Evolutionary conservation across 2,329 filamentous ascomycete species (phyloP).

Genomic region (Xylaria sp.): DNA sequence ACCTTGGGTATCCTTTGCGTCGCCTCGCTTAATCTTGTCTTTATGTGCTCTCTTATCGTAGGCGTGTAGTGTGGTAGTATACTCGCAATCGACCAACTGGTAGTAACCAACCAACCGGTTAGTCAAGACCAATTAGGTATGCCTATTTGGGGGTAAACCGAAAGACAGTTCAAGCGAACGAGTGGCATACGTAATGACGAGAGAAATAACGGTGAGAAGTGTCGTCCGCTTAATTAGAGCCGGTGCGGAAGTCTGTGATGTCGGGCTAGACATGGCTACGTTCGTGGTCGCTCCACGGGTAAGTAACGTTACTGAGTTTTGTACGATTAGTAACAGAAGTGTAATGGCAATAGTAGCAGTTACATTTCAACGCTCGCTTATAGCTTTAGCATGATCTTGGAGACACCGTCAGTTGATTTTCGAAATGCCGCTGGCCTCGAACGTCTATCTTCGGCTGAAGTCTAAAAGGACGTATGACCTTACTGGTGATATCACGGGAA

Average conservation of each 20-base stretch:
- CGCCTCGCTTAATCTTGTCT: slow-evolving; percentile 47
- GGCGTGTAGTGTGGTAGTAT: slow-evolving; percentile 52
- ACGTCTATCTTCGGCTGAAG: not conserved
- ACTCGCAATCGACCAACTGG: slow-evolving; percentile 53
- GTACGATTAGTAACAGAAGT: not conserved
- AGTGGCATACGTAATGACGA: slow-evolving; percentile 47
- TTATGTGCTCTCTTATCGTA: slow-evolving; percentile 47
- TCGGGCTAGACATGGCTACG: slow-evolving; percentile 11
- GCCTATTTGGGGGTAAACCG: not conserved
- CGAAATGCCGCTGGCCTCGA: not conserved
- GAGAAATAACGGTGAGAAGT: slow-evolving; percentile 43
- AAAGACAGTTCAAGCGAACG: not conserved
- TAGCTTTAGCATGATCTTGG: slow-evolving; percentile 2
- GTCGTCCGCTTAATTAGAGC: slow-evolving; percentile 45
- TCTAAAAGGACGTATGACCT: not conserved
- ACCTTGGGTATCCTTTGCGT: slow-evolving; percentile 45
- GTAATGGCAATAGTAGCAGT: slow-evolving; percentile 3
- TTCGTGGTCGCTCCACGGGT: slow-evolving; percentile 2
- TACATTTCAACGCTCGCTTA: slow-evolving; percentile 20
- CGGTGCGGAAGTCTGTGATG: slow-evolving; percentile 21
- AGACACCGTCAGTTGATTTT: not conserved
- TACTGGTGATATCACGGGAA: not conserved
- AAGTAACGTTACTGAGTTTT: slow-evolving; percentile 25
- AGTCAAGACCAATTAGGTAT: not conserved
- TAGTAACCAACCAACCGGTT: slow-evolving; percentile 35